These are phyloP conservation scores for Fragaria vesca DNA, from an alignment of 306 rosid genomes.

Conservation along the genomic window DNA sequence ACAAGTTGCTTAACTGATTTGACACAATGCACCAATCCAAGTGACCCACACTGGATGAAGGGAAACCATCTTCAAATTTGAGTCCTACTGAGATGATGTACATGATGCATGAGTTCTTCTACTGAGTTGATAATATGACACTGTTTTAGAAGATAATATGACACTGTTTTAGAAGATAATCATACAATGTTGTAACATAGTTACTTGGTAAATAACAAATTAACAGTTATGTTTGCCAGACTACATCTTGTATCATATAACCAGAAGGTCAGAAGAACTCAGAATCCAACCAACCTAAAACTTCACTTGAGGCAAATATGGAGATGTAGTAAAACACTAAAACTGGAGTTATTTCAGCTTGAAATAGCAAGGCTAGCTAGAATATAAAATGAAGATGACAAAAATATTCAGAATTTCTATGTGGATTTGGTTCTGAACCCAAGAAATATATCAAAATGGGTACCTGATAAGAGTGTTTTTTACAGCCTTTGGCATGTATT, in stretches of 20 bases:
- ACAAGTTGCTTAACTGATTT: neutral
- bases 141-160: neutral
- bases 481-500: constrained; percentile 29
- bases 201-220: no score
- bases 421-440: constrained; percentile 22
- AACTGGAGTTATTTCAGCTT: neutral
- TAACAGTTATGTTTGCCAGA: no score
- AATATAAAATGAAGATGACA: neutral
- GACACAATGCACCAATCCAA: neutral
- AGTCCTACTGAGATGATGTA: neutral
- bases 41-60: neutral
- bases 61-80: neutral
- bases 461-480: constrained; percentile 6
- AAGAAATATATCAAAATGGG: constrained; percentile 18
- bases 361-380: neutral
- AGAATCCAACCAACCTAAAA: neutral
- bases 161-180: neutral
- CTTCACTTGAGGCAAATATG: neutral
- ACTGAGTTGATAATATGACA: no score
- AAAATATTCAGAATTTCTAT: neutral
- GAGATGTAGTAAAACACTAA: neutral
- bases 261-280: neutral
- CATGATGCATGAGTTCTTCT: neutral
- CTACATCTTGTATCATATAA: neutral
- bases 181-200: neutral